Conservation (phyloP, 257 asterid species). For the Plantago elongata region DNA sequence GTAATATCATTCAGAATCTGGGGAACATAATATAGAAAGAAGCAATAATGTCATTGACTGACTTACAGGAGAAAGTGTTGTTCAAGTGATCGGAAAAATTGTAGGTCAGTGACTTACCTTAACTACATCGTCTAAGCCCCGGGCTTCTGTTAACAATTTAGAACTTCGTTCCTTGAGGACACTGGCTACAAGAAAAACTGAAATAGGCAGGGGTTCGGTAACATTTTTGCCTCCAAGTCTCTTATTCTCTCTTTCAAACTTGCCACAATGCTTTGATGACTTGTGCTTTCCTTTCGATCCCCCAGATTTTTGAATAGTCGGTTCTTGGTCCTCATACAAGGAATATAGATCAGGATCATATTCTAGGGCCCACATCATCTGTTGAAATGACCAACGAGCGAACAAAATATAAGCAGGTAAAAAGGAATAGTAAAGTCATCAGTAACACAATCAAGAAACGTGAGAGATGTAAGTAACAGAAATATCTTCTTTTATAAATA, state of each 20-base stretch:
- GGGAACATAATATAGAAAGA: constrained; percentile 3
- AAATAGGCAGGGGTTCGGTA: constrained; percentile 67
- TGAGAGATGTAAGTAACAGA: not conserved
- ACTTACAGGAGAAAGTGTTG: not conserved
- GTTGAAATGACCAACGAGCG: constrained; percentile 17
- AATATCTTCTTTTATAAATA: too few species aligned
- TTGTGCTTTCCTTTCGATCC: constrained; percentile 55
- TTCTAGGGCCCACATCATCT: constrained; percentile 99
- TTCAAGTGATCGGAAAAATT: not conserved
- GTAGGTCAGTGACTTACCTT: constrained; percentile 42
- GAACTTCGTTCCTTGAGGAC: constrained; percentile 72
- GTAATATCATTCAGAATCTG: constrained; percentile 81
- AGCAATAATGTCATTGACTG: not conserved
- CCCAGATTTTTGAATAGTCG: constrained; percentile 37
- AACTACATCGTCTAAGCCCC: constrained; percentile 84
- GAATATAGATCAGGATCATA: constrained; percentile 65
- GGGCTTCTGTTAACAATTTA: constrained; percentile 73
- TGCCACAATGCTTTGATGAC: constrained; percentile 59
- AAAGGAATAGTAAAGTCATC: not conserved
- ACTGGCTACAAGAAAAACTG: constrained; percentile 84
- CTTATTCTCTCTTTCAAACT: constrained; percentile 64
- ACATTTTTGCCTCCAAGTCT: constrained; percentile 37
- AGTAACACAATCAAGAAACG: not conserved
- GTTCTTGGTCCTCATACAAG: constrained; percentile 53
- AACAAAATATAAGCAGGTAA: constrained; percentile 1